Evolutionary conservation across 805 yeast species (phyloP).

Genomic region (Candida takata): DNA sequence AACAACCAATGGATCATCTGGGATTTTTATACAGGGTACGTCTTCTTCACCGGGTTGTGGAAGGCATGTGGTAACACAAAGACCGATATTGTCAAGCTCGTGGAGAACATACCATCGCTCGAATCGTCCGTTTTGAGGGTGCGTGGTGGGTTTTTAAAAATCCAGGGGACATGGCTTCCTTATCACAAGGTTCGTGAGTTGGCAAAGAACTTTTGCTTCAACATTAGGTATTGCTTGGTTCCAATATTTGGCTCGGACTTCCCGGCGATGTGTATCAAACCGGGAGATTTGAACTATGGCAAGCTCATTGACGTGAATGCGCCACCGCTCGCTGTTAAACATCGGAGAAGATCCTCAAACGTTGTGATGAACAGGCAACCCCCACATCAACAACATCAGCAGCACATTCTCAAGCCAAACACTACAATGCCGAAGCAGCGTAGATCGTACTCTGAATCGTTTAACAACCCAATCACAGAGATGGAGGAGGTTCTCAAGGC

Average conservation of each 20-base stretch:
- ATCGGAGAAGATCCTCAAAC: constrained; percentile 7
- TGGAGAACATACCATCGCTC: constrained; percentile 27
- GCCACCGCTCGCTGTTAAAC: constrained; percentile 4
- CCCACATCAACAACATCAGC: constrained; percentile 1
- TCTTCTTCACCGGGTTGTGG: constrained; percentile 17
- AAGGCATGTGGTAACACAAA: constrained; percentile 44
- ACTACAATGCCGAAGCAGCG: constrained; percentile 18
- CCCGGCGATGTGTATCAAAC: constrained; percentile 27
- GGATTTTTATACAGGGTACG: constrained; percentile 16
- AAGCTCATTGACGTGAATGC: constrained; percentile 16
- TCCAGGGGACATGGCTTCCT: constrained; percentile 94
- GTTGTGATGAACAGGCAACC: background rate
- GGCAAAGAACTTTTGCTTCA: constrained; percentile 70
- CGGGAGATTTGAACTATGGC: constrained; percentile 18
- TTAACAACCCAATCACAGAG: constrained; percentile 14
- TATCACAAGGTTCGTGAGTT: constrained; percentile 56
- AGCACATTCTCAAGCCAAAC: constrained; percentile 8
- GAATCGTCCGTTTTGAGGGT: constrained; percentile 46
- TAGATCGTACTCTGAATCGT: constrained; percentile 21
- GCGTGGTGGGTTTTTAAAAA: constrained; percentile 84
- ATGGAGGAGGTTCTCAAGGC: constrained; percentile 24
- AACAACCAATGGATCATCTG: constrained; percentile 63
- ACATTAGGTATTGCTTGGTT: constrained; percentile 64
- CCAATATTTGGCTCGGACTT: constrained; percentile 76
- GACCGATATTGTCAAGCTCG: constrained; percentile 68